Evolutionary conservation across 2,329 filamentous ascomycete genomes (phyloP).

Genomic region (Sporothrix phasma): DNA sequence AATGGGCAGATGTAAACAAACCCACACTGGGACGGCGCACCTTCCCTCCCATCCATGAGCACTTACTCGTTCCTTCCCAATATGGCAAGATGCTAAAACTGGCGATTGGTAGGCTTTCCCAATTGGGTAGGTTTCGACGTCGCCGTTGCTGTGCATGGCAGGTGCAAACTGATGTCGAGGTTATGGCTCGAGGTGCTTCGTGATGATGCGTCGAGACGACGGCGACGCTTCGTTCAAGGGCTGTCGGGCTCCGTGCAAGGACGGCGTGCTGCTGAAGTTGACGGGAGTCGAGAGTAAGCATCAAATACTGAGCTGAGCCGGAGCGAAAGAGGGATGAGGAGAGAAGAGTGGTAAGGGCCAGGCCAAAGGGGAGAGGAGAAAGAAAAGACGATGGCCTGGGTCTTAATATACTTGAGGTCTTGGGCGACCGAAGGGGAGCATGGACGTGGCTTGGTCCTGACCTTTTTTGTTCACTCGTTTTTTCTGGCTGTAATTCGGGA

Average conservation of each 20-base stretch:
- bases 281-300: background rate
- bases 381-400: background rate
- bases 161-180: background rate
- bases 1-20: background rate
- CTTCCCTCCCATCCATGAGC: background rate
- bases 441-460: background rate
- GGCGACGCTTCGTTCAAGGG: background rate
- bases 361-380: background rate
- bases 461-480: background rate
- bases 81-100: background rate
- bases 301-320: background rate
- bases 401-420: slow-evolving; percentile 6
- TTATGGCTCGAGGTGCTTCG: background rate
- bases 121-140: background rate
- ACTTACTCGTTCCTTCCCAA: slow-evolving; percentile 12
- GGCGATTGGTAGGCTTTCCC: background rate
- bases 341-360: background rate
- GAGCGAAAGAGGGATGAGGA: background rate
- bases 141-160: background rate
- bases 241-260: background rate
- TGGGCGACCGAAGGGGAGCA: background rate
- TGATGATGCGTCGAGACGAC: background rate
- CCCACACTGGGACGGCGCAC: background rate
- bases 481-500: background rate
- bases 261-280: background rate